Evolutionary conservation across 1,284 basidiomycete species (phyloP).

Genomic region (Pascua guehoae): DNA sequence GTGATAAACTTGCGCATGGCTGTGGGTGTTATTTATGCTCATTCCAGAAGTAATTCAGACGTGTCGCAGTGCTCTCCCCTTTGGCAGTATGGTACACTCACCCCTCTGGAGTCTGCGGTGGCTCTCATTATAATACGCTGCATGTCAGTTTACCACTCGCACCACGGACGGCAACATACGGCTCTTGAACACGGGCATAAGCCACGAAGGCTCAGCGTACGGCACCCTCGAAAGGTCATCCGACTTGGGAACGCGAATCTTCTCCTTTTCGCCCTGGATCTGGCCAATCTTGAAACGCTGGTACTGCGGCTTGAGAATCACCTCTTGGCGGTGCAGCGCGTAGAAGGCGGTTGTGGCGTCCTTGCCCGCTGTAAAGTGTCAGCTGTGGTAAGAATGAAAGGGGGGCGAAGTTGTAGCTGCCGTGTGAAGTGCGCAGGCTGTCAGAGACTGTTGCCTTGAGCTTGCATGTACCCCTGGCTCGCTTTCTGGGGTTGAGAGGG

Average conservation of each 20-base stretch:
- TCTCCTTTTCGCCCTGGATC: slow-evolving; percentile 62
- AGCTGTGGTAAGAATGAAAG: background rate
- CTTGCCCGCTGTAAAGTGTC: slow-evolving; percentile 53
- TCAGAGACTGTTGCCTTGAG: too few species aligned
- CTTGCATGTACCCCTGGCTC: too few species aligned
- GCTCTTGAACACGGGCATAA: slow-evolving; percentile 68
- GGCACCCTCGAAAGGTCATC: slow-evolving; percentile 64
- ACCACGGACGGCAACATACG: slow-evolving; percentile 34
- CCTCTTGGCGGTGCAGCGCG: slow-evolving; percentile 73
- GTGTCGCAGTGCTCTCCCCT: background rate
- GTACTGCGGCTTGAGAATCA: slow-evolving; percentile 72
- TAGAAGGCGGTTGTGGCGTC: slow-evolving; percentile 85
- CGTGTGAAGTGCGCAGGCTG: background rate
- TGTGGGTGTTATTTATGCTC: background rate
- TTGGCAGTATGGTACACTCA: background rate
- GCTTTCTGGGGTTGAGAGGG: too few species aligned
- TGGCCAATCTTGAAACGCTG: slow-evolving; percentile 65
- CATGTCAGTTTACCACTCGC: too few species aligned
- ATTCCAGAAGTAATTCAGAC: background rate
- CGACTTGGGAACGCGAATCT: slow-evolving; percentile 56
- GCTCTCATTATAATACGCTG: slow-evolving; percentile 70
- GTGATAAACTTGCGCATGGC: slow-evolving; percentile 56
- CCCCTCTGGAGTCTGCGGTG: slow-evolving; percentile 51
- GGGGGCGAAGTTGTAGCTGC: background rate
- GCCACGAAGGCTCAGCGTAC: slow-evolving; percentile 85